Percentiles rank a stretch among this genome's conserved stretches.
phyloP scores from a whole-genome alignment of 768 basidiomycete genomes.

The Psilocybe tampanensis region DNA sequence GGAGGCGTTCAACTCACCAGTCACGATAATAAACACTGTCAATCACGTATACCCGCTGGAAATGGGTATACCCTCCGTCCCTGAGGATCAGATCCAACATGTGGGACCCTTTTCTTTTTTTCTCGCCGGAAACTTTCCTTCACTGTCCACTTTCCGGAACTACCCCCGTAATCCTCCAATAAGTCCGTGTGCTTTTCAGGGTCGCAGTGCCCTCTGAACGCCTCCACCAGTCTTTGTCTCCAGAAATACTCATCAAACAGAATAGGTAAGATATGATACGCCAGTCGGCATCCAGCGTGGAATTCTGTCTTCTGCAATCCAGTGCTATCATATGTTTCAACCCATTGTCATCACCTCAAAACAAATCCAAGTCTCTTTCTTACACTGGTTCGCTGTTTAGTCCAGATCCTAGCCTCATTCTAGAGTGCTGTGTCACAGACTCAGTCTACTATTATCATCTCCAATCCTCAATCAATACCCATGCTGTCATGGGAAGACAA shows the following conservation, averaged over 20 bases:
- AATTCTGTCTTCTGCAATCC: constrained; percentile 6
- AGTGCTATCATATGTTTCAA: not conserved
- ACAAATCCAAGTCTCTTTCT: constrained; percentile 1
- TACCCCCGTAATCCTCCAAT: constrained; percentile 33
- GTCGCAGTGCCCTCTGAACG: constrained; percentile 23
- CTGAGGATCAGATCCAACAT: constrained; percentile 44
- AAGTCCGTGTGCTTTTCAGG: constrained; percentile 36
- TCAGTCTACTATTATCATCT: not conserved
- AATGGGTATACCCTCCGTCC: constrained; percentile 34
- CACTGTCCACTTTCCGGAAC: constrained; percentile 34
- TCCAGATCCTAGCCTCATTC: constrained; percentile 11
- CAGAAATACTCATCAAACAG: constrained; percentile 9
- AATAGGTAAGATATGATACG: constrained; percentile 11
- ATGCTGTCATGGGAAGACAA: constrained; percentile 23
- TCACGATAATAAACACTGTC: constrained; percentile 33
- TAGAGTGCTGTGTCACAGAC: constrained; percentile 15
- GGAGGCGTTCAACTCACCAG: constrained; percentile 6
- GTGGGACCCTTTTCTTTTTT: constrained; percentile 35
- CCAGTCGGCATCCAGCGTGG: constrained; percentile 9
- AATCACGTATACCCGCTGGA: constrained; percentile 26
- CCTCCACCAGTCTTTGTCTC: constrained; percentile 7
- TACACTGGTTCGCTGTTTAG: constrained; percentile 7
- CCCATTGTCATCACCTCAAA: not conserved
- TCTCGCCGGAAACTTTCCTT: constrained; percentile 34
- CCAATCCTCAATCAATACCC: constrained; percentile 5